phyloP scores from a whole-genome alignment of 2,329 filamentous ascomycete genomes.

The Aureobasidium sp. region DNA sequence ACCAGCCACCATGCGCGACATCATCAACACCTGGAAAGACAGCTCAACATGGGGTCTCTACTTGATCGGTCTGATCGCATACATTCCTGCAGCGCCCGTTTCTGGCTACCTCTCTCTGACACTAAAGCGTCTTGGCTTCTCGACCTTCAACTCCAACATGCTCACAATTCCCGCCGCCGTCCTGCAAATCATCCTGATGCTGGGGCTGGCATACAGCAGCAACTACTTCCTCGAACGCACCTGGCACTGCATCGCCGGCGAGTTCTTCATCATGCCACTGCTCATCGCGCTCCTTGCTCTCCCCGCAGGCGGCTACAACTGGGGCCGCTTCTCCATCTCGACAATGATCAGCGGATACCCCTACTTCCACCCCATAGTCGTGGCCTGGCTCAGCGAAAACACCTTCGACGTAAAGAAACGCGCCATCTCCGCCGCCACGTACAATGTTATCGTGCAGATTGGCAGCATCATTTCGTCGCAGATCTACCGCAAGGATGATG shows the following conservation, averaged over 20 bases:
- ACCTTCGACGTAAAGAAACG: slow-evolving; percentile 46
- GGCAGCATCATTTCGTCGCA: slow-evolving; percentile 36
- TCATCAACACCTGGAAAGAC: slow-evolving; percentile 14
- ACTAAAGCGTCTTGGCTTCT: slow-evolving; percentile 50
- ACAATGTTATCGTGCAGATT: slow-evolving; percentile 44
- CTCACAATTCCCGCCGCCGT: slow-evolving; percentile 18
- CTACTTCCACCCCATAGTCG: slow-evolving; percentile 52
- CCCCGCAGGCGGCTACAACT: slow-evolving; percentile 43
- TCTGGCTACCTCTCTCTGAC: slow-evolving; percentile 53
- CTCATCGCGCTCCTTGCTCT: slow-evolving; percentile 47
- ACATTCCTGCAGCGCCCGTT: slow-evolving; percentile 46
- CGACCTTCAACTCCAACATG: slow-evolving; percentile 19
- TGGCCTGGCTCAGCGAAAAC: slow-evolving; percentile 46
- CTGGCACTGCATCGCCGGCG: slow-evolving; percentile 46
- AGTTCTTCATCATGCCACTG: slow-evolving; percentile 48
- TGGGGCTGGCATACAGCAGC: slow-evolving; percentile 48
- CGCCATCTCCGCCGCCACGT: slow-evolving; percentile 43
- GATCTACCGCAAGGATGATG: slow-evolving; percentile 47
- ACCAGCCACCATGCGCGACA: slow-evolving; percentile 15
- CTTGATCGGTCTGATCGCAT: slow-evolving; percentile 39
- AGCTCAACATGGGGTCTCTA: slow-evolving; percentile 31
- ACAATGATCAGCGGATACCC: slow-evolving; percentile 29
- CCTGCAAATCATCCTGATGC: slow-evolving; percentile 45
- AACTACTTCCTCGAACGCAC: slow-evolving; percentile 51
- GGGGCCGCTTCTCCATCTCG: slow-evolving; percentile 38